Evolutionary conservation across 1,139 yeast species (phyloP), one percentile per base, ranked within the genome.

Genomic region (Magnusiomyces tetraspermus): DNA sequence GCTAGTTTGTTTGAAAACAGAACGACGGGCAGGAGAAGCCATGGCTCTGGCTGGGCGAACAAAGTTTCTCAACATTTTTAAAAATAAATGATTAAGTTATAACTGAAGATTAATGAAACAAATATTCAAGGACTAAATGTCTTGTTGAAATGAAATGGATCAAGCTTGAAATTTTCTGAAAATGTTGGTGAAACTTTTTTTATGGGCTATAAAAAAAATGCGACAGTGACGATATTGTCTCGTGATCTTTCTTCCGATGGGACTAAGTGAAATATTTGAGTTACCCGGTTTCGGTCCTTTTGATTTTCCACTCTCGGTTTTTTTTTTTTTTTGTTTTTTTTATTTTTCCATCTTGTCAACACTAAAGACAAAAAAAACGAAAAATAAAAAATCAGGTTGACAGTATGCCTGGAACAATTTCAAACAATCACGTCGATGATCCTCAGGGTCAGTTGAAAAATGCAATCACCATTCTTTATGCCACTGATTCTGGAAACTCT

Each of bases 401-500:
- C 11, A 28, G 11, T 8, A 28, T 28, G 33, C 33, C 33, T 28
- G 11, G 11, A 8, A 11, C 11, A 6, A 28, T 28, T 28, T 28
- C 33, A 8, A 11, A 28, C 11, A 28, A 6, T 11, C 6, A 28
- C 11, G 6, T 11, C 6, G 11, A 28, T 28, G 11, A 28, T 6
- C 33, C 33, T 28, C 33, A 28, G 6, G 33, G 11, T 28, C 11
- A 28, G 6, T 11, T 28, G 33, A 42, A 22, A 24, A 42, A 23
- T n/a, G 23, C 50, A 3, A 45, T 53, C 11, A 50, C 50, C 13
- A 77, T 92, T 17, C 71, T 92, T 1, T 90, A 85, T 66, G 97
- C 97, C 0, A 84, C 96, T 1, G 97, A 90, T 64, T 87, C 97
- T 0, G 98, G 97, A 0, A 89, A 87, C 61, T 79, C 96, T 0